Conservation (phyloP, 768 basidiomycete species). For the Boletellus ananiceps region DNA sequence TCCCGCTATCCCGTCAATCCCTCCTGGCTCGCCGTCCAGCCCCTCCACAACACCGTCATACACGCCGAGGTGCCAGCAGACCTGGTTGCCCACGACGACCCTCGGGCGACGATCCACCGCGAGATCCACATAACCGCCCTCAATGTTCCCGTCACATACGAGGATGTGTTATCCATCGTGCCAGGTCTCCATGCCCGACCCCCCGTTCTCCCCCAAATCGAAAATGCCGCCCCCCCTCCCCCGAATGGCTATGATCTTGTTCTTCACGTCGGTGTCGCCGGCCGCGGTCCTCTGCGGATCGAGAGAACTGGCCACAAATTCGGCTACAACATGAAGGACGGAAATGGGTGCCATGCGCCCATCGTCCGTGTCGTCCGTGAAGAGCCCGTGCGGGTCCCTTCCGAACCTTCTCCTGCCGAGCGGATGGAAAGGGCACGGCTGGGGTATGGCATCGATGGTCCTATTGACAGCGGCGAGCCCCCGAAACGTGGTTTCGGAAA, state of each 20-base stretch:
- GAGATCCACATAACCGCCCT: constrained; percentile 58
- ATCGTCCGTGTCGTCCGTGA: constrained; percentile 29
- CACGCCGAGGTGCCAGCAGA: constrained; percentile 34
- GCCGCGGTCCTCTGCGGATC: constrained; percentile 57
- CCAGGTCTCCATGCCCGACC: constrained; percentile 61
- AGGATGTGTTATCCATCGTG: constrained; percentile 47
- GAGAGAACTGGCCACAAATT: constrained; percentile 64
- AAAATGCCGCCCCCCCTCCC: constrained; percentile 37
- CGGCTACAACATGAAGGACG: constrained; percentile 68
- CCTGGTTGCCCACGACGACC: constrained; percentile 17
- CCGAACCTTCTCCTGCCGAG: constrained; percentile 23
- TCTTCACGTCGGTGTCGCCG: constrained; percentile 66
- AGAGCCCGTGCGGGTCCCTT: constrained; percentile 15
- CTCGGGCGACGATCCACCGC: constrained; percentile 22
- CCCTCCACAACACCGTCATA: constrained; percentile 54
- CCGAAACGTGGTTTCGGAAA: constrained; percentile 35
- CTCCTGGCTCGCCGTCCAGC: constrained; percentile 66
- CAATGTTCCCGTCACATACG: constrained; percentile 56
- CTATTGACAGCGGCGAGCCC: constrained; percentile 25
- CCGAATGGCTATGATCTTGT: constrained; percentile 61
- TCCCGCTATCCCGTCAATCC: constrained; percentile 55
- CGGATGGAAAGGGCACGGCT: constrained; percentile 28
- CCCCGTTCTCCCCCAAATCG: constrained; percentile 42
- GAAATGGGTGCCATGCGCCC: constrained; percentile 53
- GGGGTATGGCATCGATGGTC: constrained; percentile 26